Conservation (phyloP, 495 filamentous ascomycete genomes). For the Chaetomium tenue region DNA sequence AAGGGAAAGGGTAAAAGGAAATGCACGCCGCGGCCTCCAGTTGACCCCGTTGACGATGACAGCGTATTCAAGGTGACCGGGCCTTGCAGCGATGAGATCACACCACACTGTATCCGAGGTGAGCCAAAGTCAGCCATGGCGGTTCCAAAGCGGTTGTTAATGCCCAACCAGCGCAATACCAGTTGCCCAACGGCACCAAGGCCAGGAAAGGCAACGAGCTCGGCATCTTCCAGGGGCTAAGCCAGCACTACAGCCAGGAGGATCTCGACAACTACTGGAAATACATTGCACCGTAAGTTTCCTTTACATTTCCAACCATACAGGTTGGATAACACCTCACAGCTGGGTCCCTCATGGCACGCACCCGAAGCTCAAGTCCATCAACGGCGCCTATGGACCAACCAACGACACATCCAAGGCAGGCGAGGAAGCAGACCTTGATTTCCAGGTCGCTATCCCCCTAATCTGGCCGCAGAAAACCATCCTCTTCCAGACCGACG, state of each 20-base stretch:
- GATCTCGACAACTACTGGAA: conserved; percentile 63
- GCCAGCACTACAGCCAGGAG: conserved; percentile 46
- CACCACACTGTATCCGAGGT: conserved; percentile 38
- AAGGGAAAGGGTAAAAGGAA: conserved; percentile 2
- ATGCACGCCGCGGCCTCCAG: conserved; percentile 21
- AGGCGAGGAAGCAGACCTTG: conserved; percentile 37
- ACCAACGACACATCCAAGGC: conserved; percentile 33
- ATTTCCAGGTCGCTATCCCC: conserved; percentile 40
- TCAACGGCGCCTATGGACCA: conserved; percentile 42
- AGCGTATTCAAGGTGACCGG: conserved; percentile 23
- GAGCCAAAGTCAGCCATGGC: conserved; percentile 12
- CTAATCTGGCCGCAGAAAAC: conserved; percentile 59
- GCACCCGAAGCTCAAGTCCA: conserved; percentile 38
- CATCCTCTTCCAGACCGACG: conserved; percentile 59
- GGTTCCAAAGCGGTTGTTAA: neutral
- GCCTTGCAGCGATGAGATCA: conserved; percentile 32
- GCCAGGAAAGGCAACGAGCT: conserved; percentile 37
- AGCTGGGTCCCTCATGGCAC: conserved; percentile 39
- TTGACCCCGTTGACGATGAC: conserved; percentile 22
- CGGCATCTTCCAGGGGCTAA: conserved; percentile 37
- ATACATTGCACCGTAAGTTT: conserved; percentile 40
- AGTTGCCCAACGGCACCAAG: conserved; percentile 32
- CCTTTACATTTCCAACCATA: conserved; percentile 11
- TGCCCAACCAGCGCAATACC: conserved; percentile 33
- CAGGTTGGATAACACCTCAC: neutral